Percentiles rank a stretch among this genome's conserved stretches.
Conservation (phyloP, 2,329 filamentous ascomycete genomes). For the Monosporascus ibericus region DNA sequence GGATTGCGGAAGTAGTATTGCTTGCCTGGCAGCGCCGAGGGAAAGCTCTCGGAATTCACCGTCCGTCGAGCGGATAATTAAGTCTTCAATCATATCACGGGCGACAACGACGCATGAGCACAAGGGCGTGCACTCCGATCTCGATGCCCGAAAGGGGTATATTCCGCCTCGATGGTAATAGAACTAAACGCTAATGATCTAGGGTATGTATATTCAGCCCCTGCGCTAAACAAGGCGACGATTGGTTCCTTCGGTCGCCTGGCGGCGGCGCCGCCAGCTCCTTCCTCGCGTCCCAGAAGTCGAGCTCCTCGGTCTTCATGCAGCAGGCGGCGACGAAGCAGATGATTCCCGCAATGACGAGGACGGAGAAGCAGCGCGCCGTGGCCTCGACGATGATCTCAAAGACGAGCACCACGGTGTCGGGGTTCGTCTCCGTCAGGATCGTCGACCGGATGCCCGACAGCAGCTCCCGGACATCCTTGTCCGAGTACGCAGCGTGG, state of each 20-base stretch:
- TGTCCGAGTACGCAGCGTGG: constrained; percentile 10
- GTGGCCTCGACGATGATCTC: constrained; percentile 19
- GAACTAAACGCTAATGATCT: too few species aligned
- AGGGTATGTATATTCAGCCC: too few species aligned
- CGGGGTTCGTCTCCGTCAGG: constrained; percentile 10
- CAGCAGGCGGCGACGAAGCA: constrained; percentile 19
- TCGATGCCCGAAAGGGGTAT: too few species aligned
- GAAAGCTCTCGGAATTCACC: too few species aligned
- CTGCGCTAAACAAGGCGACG: too few species aligned
- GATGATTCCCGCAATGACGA: constrained; percentile 17
- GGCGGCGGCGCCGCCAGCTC: constrained; percentile 7
- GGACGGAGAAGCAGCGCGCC: constrained; percentile 18
- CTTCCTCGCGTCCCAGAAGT: constrained; percentile 8
- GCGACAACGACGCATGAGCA: too few species aligned
- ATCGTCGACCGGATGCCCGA: constrained; percentile 20
- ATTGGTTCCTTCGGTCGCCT: background rate
- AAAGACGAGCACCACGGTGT: constrained; percentile 9
- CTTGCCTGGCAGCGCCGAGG: too few species aligned
- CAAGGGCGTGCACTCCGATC: too few species aligned
- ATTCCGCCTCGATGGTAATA: too few species aligned
- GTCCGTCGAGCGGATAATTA: too few species aligned
- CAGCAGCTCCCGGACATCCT: constrained; percentile 22
- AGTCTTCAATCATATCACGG: too few species aligned
- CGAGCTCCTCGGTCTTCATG: constrained; percentile 24
- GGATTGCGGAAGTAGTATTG: too few species aligned